Percentiles rank a stretch among this genome's conserved stretches.
Evolutionary conservation across 1,139 yeast genomes (phyloP).

Genomic region (Candida smagusa): DNA sequence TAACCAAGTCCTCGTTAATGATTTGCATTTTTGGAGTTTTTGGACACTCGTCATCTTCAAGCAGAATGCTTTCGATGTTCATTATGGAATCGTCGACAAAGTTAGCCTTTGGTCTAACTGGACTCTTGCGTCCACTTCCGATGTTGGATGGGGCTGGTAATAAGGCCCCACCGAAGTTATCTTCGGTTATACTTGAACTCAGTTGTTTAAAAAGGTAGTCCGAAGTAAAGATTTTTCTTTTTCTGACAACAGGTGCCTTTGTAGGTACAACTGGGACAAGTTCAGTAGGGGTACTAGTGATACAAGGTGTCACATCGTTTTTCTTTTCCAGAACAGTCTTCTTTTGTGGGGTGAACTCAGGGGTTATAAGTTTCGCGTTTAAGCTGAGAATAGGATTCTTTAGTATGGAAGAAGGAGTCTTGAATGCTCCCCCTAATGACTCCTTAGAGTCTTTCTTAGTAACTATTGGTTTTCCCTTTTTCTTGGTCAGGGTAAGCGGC

Average conservation of each 20-base stretch:
- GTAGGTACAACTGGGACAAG: conserved; percentile 5
- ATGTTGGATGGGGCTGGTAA: conserved; percentile 43
- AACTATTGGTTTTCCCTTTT: conserved; percentile 5
- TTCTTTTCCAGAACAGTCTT: conserved; percentile 12
- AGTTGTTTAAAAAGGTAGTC: conserved; percentile 14
- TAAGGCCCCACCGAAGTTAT: conserved; percentile 23
- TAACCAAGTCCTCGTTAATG: conserved; percentile 31
- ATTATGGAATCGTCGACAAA: background rate
- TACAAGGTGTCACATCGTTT: conserved; percentile 12
- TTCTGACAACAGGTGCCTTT: conserved; percentile 8
- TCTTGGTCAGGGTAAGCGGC: conserved; percentile 11
- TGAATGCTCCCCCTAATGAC: conserved; percentile 7
- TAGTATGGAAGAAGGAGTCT: conserved; percentile 12
- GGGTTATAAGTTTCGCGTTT: conserved; percentile 22
- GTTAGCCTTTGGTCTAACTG: background rate
- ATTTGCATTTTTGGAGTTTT: conserved; percentile 36
- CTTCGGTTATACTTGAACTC: background rate
- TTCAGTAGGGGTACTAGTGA: conserved; percentile 4
- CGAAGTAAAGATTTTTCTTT: conserved; percentile 12
- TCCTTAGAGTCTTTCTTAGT: background rate
- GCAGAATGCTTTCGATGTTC: conserved; percentile 6
- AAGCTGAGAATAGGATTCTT: conserved; percentile 8
- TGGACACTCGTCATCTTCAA: conserved; percentile 16
- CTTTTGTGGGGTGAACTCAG: conserved; percentile 37
- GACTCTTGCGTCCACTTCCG: conserved; percentile 33